Base-by-base conservation (phyloP, 116 monocot species). In the Phalaenopsis hybrid region DNA sequence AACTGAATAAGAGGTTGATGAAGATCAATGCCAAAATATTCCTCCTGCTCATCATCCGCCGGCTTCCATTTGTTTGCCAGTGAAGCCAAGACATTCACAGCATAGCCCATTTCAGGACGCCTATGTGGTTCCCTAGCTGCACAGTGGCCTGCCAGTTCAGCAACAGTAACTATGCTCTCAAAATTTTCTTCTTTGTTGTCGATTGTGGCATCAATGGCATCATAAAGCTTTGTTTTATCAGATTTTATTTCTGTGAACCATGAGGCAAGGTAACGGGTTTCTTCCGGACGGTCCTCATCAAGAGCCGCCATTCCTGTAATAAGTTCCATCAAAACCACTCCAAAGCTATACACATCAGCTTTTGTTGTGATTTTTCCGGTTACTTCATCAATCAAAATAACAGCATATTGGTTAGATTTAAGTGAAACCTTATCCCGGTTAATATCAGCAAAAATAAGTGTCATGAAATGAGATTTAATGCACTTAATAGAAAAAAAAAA, bases 321-420 rank as follows among this genome's bases (percentile, higher is more conserved):
- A 31, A 89, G 79, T 77, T 89, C 86, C 81, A 86, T 84, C 70
- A 86, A 65, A 43, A 89, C 89, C 23, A 89, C 84, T 20, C 86
- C 89, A 10, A 84, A 89, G 81, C 86, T 86, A 84, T 82, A 86
- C 37, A 89, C 84, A 48, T 89, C 89, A 12, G 80, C 77, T 80
- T 89, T 89, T 41, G 89, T 86, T 8, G 89, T 86, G 74, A 89
- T 82, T 79, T 89, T 89, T 18, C 89, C 89, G 0, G 89, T 89
- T 77, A 89, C 89, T 89, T 86, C 4, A 74, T 61, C 82, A 63
- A 77, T 77, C 48, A 76, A 59, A 21, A 78, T 17, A 57, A 34
- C 17, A 74, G 33, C 16, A n/a, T 8, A 21, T 44, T 41, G 16
- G 18, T 58, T 78, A 55, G 55, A 9, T 72, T 37, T 12, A 72